Evolutionary conservation across 257 asterid species (phyloP), one percentile per base, ranked within the genome.

Genomic region (Henckelia pumila): DNA sequence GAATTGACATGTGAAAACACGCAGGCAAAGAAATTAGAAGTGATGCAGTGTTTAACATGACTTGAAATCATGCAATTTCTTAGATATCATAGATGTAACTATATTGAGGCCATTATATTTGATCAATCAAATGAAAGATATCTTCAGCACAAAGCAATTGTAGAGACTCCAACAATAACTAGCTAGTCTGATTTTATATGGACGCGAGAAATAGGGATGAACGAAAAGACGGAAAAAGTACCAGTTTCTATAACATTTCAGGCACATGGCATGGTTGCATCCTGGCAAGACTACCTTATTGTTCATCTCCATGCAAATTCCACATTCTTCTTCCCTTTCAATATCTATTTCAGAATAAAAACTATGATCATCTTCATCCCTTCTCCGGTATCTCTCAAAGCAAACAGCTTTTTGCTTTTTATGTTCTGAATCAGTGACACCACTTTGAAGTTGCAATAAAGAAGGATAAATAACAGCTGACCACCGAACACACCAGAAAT

Each of bases 261-360:
- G 72, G 83, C 99, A 93, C 86, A 93, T 76, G 77, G 87, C 84
- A 35, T 90, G 99, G 68, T 79, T 85, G 78, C 97, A 93, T 75
- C 78, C 82, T 13, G 99, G 97, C 82, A 93, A 78, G 75, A 93
- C 99, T 35, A 90, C 81, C 79, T 93, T 93, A 73, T 83, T 78
- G 55, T 86, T 86, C 69, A 73, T 75, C 86, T 93, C 97, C 97
- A 93, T 85, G 86, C 99, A 93, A 72, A 94, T 91, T 65, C 96
- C 97, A 77, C 99, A 94, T 79, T 94, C 99, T 29, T 88, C 96
- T 71, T 93, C 99, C 83, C 95, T 81, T 76, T 93, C 97, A 62
- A 72, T 79, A 70, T 93, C 97, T 25, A 77, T 65, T 47, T 93
- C 97, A 6, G 92, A 77, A 74, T 73, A 74, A 4, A 56, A 82